Evolutionary conservation across 2,329 filamentous ascomycete species (phyloP).

Genomic region (Aspergillus viridinutans): DNA sequence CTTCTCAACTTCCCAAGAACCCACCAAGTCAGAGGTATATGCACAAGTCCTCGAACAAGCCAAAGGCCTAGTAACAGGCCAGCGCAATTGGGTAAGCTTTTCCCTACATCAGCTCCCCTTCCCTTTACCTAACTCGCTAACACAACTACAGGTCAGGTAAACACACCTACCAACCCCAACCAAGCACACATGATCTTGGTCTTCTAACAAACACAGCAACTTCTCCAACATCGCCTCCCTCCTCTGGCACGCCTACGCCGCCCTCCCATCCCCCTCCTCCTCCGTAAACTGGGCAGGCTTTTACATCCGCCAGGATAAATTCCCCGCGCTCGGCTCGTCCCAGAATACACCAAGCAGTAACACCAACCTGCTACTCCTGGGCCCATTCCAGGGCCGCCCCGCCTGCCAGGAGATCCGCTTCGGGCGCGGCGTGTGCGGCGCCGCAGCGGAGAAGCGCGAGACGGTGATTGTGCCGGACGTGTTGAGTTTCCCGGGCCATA

Average conservation of each 20-base stretch:
- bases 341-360: slow-evolving; percentile 3
- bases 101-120: background rate
- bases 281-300: slow-evolving; percentile 48
- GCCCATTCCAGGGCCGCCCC: slow-evolving; percentile 47
- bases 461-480: slow-evolving; percentile 44
- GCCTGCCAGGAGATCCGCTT: slow-evolving; percentile 47
- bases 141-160: slow-evolving; percentile 28
- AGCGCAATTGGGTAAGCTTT: slow-evolving; percentile 44
- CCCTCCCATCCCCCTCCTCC: slow-evolving; percentile 41
- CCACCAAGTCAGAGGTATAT: slow-evolving; percentile 42
- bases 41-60: slow-evolving; percentile 38
- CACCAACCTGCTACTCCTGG: slow-evolving; percentile 37
- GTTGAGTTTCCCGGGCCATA: slow-evolving; percentile 43
- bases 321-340: slow-evolving; percentile 27
- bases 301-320: slow-evolving; percentile 44
- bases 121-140: background rate
- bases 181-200: background rate
- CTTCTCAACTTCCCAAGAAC: slow-evolving; percentile 29
- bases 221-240: slow-evolving; percentile 46
- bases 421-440: slow-evolving; percentile 45
- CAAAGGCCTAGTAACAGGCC: slow-evolving; percentile 36
- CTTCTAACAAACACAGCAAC: slow-evolving; percentile 29
- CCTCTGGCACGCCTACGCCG: slow-evolving; percentile 46
- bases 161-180: background rate
- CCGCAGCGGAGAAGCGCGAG: slow-evolving; percentile 37